phyloP scores from a whole-genome alignment of 2,329 filamentous ascomycete species.

The Pseudocercospora musae region DNA sequence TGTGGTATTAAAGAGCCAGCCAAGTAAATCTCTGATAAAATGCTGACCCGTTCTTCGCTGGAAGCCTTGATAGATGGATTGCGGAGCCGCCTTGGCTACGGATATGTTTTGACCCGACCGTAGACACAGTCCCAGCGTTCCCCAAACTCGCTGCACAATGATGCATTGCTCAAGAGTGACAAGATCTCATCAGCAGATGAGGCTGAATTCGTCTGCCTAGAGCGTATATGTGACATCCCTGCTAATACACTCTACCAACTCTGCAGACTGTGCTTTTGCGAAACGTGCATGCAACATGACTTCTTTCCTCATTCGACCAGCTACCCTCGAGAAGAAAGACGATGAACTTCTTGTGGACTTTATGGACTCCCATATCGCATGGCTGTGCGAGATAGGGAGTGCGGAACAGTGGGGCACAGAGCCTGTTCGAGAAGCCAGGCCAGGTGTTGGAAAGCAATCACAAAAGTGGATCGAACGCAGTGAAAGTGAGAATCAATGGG shows the following conservation, averaged over 20 bases:
- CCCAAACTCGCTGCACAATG: not conserved
- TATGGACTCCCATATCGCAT: slow-evolving; percentile 19
- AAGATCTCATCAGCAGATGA: not conserved
- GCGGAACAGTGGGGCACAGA: slow-evolving; percentile 20
- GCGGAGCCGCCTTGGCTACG: not conserved
- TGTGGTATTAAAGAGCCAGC: not conserved
- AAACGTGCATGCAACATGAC: slow-evolving; percentile 1
- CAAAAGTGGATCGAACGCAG: slow-evolving; percentile 8
- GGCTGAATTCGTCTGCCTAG: not conserved
- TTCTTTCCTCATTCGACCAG: slow-evolving; percentile 18
- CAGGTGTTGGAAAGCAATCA: slow-evolving; percentile 5
- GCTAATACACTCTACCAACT: slow-evolving; percentile 6
- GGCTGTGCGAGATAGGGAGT: slow-evolving; percentile 17
- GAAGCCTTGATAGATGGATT: not conserved
- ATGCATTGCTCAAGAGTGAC: not conserved
- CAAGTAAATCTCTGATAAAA: not conserved
- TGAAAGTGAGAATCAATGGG: slow-evolving; percentile 15
- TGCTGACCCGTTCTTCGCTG: not conserved
- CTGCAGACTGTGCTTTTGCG: not conserved
- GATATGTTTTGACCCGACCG: not conserved
- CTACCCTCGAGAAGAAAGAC: slow-evolving; percentile 9
- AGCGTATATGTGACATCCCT: slow-evolving; percentile 21
- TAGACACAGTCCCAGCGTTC: not conserved
- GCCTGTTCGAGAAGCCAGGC: not conserved
- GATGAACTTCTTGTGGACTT: slow-evolving; percentile 18